Evolutionary conservation across 768 basidiomycete genomes (phyloP), one percentile per base, ranked within the genome.

Genomic region (Artomyces pyxidatus): DNA sequence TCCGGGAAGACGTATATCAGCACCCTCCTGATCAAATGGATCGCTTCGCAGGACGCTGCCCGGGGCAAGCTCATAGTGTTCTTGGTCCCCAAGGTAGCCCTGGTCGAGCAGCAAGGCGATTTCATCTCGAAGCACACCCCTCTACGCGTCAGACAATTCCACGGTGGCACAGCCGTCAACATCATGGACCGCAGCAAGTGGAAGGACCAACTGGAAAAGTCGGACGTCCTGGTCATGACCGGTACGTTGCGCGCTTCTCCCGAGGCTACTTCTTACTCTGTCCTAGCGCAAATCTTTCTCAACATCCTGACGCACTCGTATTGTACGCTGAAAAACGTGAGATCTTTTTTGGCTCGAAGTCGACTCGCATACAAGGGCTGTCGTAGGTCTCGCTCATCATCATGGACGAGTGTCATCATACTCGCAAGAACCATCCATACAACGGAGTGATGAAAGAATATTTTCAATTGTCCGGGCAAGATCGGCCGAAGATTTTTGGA

Each of bases 151-250:
- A 66, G 73, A 25, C 81, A 81, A 58, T 74, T 88, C 23, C 77
- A 81, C 52, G 91, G 90, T 14, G 76, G 78, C 7, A 68, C 83
- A 35, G 80, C 83, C n/a, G 69, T 88, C 46, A 80, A 85, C 55
- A 71, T 87, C 50, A 77, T 81, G 37, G 80, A 92, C 58, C 69
- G 81, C 46, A 57, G 58, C 11, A 73, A 73, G 42, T 93, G 89
- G 90, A 71, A 66, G 56, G 69, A 68, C 30, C 74, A 81, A 48
- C 79, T 93, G 44, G 68, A 74, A 49, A 63, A 68, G 6, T 67
- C 79, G 37, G 88, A 92, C 62, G 83, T 92, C 7, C 73, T 90
- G 48, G 88, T 95, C 2, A 86, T 91, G 81, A 93, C 92, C 10
- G 80, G 87, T 88, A 63, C 48, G 68, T 56, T 29, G 30, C 47